Conservation (phyloP, 208 protist species). For the Paratrypanosoma confusum region DNA sequence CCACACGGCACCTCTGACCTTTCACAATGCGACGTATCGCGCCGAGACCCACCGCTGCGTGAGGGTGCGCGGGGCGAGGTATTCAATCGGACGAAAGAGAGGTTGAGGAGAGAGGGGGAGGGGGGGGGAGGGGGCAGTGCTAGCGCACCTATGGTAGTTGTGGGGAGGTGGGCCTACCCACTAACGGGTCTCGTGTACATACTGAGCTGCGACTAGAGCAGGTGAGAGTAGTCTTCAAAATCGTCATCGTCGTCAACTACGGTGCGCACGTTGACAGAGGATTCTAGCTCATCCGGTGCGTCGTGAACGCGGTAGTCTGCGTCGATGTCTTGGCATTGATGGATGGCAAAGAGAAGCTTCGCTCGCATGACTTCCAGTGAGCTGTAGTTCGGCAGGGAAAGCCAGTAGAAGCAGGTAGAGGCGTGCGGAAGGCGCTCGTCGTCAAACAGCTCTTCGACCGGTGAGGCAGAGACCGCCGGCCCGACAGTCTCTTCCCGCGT, state of each 20-base stretch:
- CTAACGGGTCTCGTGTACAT: too few relatives aligned
- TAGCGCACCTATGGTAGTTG: too few relatives aligned
- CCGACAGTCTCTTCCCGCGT: not conserved
- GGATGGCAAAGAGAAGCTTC: conserved; percentile 92
- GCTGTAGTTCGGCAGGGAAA: conserved; percentile 89
- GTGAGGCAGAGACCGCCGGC: not conserved
- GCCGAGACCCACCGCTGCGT: too few relatives aligned
- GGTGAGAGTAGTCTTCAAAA: conserved; percentile 85
- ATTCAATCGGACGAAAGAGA: too few relatives aligned
- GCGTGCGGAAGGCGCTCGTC: conserved; percentile 88
- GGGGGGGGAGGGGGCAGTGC: too few relatives aligned
- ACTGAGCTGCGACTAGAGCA: conserved; percentile 39
- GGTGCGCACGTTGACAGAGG: conserved; percentile 38
- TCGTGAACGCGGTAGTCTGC: conserved; percentile 87
- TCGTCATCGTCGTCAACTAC: conserved; percentile 59
- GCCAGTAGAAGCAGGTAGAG: conserved; percentile 94
- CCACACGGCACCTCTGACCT: too few relatives aligned
- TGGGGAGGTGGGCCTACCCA: too few relatives aligned
- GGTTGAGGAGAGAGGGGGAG: too few relatives aligned
- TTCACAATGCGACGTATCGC: too few relatives aligned
- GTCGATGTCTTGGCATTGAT: conserved; percentile 93
- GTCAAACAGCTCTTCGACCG: conserved; percentile 11
- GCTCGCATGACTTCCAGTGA: conserved; percentile 75
- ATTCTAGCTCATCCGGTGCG: conserved; percentile 26
- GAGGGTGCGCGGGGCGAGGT: too few relatives aligned